Evolutionary conservation across 371 early-diverging fungal species (phyloP), one percentile per base, ranked within the genome.

Genomic region (Zychaea mexicana): DNA sequence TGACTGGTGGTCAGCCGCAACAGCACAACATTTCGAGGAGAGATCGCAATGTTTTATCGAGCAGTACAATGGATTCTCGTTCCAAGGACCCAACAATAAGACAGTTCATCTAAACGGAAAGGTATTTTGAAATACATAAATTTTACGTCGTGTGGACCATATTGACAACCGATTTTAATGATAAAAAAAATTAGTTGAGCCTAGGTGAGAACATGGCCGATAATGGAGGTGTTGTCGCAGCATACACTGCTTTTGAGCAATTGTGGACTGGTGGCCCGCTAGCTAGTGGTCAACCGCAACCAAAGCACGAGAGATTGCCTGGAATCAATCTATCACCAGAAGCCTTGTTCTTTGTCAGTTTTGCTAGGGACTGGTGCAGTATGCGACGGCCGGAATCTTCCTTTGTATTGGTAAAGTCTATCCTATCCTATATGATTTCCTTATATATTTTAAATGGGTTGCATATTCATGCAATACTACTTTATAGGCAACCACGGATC

Each of bases 121-220:
- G 49, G 49, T 49, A 49, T n/a, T n/a, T n/a, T n/a, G n/a, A 36
- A 36, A 42, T 42, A 42, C 3, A 7, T n/a, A n/a, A n/a, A n/a
- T n/a, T n/a, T n/a, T n/a, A n/a, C n/a, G n/a, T n/a, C n/a, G n/a
- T n/a, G n/a, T n/a, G n/a, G n/a, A n/a, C n/a, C n/a, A n/a, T n/a
- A n/a, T n/a, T n/a, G n/a, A n/a, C n/a, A n/a, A n/a, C n/a, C n/a
- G n/a, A n/a, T 39, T 39, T 39, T 13, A 3, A 8, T 39, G 3
- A 39, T 8, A 39, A 39, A 42, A 42, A 42, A 7, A 7, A 42
- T 4, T 49, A 79, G 69, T 42, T 86, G 31, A 91, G 90, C 0
- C 70, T 91, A 15, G 81, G 81, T 26, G 91, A 91, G 64, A 92
- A 91, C 66, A 64, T 93, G 33, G 90, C 94, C 3, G 94, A 93